Evolutionary conservation across 768 basidiomycete genomes (phyloP).

Genomic region (Lactifluus subvellereus): DNA sequence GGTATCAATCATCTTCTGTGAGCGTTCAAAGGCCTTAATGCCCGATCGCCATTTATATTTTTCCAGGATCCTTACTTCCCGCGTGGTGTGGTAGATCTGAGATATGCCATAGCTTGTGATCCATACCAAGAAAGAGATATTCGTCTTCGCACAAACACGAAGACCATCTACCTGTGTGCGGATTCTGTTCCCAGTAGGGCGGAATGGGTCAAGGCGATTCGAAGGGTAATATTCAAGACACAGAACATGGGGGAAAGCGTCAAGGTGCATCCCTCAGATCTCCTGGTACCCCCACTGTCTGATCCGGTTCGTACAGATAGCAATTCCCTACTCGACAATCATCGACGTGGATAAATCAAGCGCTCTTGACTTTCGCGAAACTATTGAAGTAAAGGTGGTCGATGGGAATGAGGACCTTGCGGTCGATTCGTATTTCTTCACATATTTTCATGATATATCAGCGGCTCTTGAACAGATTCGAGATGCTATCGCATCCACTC

Average conservation of each 20-base stretch:
- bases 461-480: conserved; percentile 77
- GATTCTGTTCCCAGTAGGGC: conserved; percentile 80
- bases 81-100: conserved; percentile 90
- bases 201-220: conserved; percentile 95
- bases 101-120: conserved; percentile 90
- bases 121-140: conserved; percentile 71
- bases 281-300: neutral
- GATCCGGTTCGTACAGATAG: conserved; percentile 49
- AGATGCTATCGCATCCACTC: conserved; percentile 53
- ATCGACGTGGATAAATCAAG: conserved; percentile 83
- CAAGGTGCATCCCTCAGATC: conserved; percentile 48
- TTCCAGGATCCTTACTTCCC: conserved; percentile 94
- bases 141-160: conserved; percentile 78
- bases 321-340: conserved; percentile 87
- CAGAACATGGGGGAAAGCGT: conserved; percentile 96
- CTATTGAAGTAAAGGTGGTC: conserved; percentile 88
- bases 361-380: conserved; percentile 94
- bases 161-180: conserved; percentile 61
- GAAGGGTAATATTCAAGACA: conserved; percentile 90
- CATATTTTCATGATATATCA: conserved; percentile 83
- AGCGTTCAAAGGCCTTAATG: conserved; percentile 25
- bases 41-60: conserved; percentile 11
- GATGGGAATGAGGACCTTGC: conserved; percentile 75
- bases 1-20: conserved; percentile 93
- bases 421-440: conserved; percentile 88